Evolutionary conservation across 345 rosid species (phyloP).

Genomic region (Gossypium australe): DNA sequence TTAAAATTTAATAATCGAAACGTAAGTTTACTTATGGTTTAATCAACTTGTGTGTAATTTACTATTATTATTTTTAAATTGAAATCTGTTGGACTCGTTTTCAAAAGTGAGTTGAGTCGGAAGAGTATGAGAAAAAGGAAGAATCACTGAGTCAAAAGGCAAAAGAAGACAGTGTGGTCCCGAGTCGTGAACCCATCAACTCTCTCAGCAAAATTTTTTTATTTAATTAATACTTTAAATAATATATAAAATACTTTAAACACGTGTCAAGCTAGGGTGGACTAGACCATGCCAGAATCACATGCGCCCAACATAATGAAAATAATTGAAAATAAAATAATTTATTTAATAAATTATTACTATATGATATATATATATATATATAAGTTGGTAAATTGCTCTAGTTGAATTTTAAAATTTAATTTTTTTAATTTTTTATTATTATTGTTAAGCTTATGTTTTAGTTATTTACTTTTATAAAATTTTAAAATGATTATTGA

Average conservation of each 20-base stretch:
- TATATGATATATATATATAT: too few species aligned
- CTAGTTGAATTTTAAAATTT: too few species aligned
- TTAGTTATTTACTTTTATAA: too few species aligned
- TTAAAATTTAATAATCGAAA: too few species aligned
- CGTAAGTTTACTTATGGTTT: too few species aligned
- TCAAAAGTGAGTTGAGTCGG: not conserved
- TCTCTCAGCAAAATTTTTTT: not conserved
- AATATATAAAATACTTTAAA: not conserved
- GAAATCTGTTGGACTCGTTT: too few species aligned
- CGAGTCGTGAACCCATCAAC: not conserved
- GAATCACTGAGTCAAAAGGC: not conserved
- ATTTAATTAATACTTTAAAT: not conserved
- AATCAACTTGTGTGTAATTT: too few species aligned
- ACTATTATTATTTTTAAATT: too few species aligned
- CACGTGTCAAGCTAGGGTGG: constrained; percentile 25
- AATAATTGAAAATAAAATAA: not conserved
- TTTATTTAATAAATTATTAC: too few species aligned
- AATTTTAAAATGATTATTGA: fast-evolving
- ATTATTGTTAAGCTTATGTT: too few species aligned
- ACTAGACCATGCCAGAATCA: not conserved
- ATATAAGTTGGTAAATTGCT: too few species aligned
- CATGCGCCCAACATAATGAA: constrained; percentile 6
- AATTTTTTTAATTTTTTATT: too few species aligned
- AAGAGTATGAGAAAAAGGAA: not conserved
- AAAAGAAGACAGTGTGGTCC: not conserved